A percentile compares a stretch with the other conserved stretches of the same genome.
Evolutionary conservation across 202 grass and related monocot species (phyloP).

Genomic region (Zizania palustris): DNA sequence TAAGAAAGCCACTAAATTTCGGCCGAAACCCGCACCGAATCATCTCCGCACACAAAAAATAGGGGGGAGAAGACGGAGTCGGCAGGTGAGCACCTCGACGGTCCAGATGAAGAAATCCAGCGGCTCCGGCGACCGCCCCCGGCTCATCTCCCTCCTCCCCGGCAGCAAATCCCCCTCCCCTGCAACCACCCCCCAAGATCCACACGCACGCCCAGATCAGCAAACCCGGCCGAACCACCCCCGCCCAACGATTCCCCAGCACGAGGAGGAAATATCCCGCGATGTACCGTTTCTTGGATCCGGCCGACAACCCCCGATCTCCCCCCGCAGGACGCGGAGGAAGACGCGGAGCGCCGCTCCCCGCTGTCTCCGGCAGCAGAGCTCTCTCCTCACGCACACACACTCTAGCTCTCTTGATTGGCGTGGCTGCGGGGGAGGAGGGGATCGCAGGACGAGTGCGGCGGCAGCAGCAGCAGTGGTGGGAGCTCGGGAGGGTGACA

Average conservation of each 20-base stretch:
- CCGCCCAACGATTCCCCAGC: neutral
- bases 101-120: constrained; percentile 99
- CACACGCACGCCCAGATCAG: neutral
- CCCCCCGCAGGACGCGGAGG: neutral
- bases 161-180: neutral
- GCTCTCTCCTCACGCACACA: neutral
- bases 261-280: neutral
- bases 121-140: constrained; percentile 71
- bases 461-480: neutral
- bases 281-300: neutral
- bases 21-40: neutral
- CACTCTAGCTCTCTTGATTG: neutral
- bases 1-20: neutral
- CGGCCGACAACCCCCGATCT: neutral
- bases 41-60: constrained; percentile 13
- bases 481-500: neutral
- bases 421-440: neutral
- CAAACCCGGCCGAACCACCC: neutral
- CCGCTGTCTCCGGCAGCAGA: neutral
- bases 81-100: constrained; percentile 64
- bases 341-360: neutral
- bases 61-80: neutral
- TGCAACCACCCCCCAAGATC: neutral
- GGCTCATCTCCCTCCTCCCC: constrained; percentile 67
- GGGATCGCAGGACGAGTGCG: neutral